These are phyloP conservation scores for Pleurotus sapidus DNA, from an alignment of 768 basidiomycete genomes.

Conservation along the genomic window DNA sequence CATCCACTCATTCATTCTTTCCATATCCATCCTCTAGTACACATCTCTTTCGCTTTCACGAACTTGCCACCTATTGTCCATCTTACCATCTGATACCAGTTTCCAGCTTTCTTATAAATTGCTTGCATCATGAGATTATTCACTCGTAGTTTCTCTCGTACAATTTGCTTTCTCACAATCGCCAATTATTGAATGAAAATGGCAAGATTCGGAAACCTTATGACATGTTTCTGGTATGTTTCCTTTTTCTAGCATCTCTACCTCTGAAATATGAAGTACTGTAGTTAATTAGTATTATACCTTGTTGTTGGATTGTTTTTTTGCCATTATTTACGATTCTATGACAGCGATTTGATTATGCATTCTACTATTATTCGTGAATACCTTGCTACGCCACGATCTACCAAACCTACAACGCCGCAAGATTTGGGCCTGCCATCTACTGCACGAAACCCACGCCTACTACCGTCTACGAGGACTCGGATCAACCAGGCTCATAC, in stretches of 20 bases:
- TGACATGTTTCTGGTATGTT: too few species aligned
- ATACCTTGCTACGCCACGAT: too few species aligned
- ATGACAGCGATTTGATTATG: background rate
- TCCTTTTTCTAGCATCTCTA: too few species aligned
- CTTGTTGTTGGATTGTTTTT: background rate
- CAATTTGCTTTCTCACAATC: too few species aligned
- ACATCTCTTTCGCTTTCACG: slow-evolving; percentile 1
- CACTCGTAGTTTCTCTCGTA: too few species aligned
- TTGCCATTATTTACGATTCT: background rate
- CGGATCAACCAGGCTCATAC: too few species aligned
- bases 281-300: too few species aligned
- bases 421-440: background rate
- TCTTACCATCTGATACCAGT: background rate
- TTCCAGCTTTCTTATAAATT: background rate
- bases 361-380: background rate
- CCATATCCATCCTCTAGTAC: background rate
- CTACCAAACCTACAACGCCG: too few species aligned
- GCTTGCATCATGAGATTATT: background rate
- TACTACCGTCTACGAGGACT: background rate
- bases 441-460: background rate
- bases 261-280: too few species aligned
- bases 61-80: background rate
- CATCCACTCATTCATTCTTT: slow-evolving; percentile 1
- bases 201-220: too few species aligned
- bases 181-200: too few species aligned